phyloP scores from a whole-genome alignment of 768 basidiomycete genomes.

The Leccinum disarticulatum region DNA sequence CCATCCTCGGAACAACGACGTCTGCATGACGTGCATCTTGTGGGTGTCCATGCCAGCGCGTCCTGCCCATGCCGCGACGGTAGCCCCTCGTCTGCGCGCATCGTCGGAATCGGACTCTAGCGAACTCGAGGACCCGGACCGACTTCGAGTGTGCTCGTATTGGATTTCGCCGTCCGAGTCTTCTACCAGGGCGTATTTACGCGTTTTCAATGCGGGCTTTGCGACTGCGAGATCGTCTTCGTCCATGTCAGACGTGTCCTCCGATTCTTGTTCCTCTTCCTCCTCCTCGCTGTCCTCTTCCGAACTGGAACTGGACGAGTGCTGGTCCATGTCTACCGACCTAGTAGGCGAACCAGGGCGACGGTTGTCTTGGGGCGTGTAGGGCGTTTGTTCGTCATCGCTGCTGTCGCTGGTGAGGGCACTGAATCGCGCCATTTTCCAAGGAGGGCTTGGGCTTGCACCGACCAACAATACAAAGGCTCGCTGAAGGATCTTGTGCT shows the following conservation, averaged over 20 bases:
- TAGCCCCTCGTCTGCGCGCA: conserved; percentile 36
- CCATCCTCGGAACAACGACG: conserved; percentile 79
- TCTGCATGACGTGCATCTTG: conserved; percentile 92
- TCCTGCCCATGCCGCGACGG: conserved; percentile 69
- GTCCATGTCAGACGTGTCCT: conserved; percentile 46
- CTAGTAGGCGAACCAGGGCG: conserved; percentile 18
- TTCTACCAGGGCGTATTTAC: conserved; percentile 49
- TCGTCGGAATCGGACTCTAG: conserved; percentile 23
- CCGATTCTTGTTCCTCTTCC: conserved; percentile 39
- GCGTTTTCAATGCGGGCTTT: conserved; percentile 23
- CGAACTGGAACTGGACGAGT: conserved; percentile 27
- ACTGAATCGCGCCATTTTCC: conserved; percentile 65
- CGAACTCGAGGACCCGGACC: conserved; percentile 32
- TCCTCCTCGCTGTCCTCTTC: conserved; percentile 38
- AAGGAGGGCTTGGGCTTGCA: conserved; percentile 4
- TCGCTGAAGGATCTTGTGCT: too few relatives aligned
- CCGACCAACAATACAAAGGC: conserved; percentile 22
- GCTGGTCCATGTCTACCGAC: conserved; percentile 33
- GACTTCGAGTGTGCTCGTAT: conserved; percentile 41
- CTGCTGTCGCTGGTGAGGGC: conserved; percentile 59
- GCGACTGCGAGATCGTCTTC: conserved; percentile 47
- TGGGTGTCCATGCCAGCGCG: conserved; percentile 79
- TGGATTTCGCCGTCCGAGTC: conserved; percentile 56
- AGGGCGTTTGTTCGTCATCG: conserved; percentile 47
- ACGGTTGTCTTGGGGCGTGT: conserved; percentile 25